Conservation (phyloP, 1,139 yeast genomes). For the Scheffersomyces segobiensis region DNA sequence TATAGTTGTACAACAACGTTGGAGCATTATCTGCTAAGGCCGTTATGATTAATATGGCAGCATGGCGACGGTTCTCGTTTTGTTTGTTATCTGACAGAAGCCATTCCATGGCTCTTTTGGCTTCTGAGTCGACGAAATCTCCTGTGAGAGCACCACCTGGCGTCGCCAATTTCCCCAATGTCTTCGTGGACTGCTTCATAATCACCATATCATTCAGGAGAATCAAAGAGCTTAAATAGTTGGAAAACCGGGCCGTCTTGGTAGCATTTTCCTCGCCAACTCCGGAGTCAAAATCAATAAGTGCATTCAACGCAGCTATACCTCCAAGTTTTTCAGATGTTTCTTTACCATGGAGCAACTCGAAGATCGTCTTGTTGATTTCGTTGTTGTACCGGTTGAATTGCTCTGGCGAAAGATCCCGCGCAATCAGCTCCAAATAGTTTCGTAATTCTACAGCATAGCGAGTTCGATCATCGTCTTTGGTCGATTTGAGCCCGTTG, state of each 20-base stretch:
- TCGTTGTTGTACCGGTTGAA: constrained; percentile 80
- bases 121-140: constrained; percentile 91
- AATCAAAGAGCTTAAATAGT: constrained; percentile 69
- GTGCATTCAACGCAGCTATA: constrained; percentile 82
- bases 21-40: constrained; percentile 90
- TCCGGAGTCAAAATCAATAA: constrained; percentile 73
- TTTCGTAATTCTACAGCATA: constrained; percentile 69
- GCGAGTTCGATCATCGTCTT: constrained; percentile 52
- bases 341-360: constrained; percentile 75
- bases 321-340: constrained; percentile 82
- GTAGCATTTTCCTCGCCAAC: constrained; percentile 77
- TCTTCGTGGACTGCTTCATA: constrained; percentile 82
- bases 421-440: constrained; percentile 67
- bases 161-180: constrained; percentile 83
- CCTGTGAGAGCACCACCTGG: constrained; percentile 90
- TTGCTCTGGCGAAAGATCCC: constrained; percentile 78
- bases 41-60: constrained; percentile 81
- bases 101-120: constrained; percentile 89
- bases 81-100: constrained; percentile 77
- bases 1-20: constrained; percentile 74
- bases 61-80: constrained; percentile 79
- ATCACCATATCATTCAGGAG: constrained; percentile 82
- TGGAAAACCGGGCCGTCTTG: constrained; percentile 87
- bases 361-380: constrained; percentile 85
- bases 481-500: constrained; percentile 50